phyloP scores from a whole-genome alignment of 305 asterid genomes.

The Fraxinus floribunda region DNA sequence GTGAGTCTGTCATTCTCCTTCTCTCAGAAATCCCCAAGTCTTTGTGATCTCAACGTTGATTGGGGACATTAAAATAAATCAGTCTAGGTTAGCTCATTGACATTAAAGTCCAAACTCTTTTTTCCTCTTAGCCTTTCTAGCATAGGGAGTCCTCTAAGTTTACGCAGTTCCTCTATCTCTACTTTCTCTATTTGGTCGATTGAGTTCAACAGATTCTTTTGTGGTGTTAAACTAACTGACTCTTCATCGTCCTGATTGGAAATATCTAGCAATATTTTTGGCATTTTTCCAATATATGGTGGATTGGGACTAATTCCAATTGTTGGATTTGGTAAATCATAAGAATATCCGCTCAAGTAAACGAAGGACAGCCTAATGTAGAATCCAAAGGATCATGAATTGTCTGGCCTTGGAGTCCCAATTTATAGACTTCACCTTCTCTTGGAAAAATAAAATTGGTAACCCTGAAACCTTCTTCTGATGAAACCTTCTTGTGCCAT shows the following conservation, averaged over 20 bases:
- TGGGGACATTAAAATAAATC: conserved; percentile 25
- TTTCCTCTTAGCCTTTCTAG: conserved; percentile 63
- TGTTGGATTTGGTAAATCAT: conserved; percentile 42
- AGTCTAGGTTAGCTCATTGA: conserved; percentile 53
- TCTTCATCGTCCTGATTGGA: conserved; percentile 42
- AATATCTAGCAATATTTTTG: conserved; percentile 60
- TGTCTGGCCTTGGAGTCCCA: conserved; percentile 38
- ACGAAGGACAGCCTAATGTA: conserved; percentile 49
- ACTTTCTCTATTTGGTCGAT: conserved; percentile 68
- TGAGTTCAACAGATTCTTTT: conserved; percentile 61
- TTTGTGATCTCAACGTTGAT: conserved; percentile 46
- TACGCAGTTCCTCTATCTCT: conserved; percentile 61
- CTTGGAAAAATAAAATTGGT: background rate
- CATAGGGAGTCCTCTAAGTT: conserved; percentile 60
- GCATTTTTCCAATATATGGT: conserved; percentile 50
- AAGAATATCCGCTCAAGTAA: conserved; percentile 50
- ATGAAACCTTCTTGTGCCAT: background rate
- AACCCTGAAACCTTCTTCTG: background rate
- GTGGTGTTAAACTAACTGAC: conserved; percentile 55
- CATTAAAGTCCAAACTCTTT: conserved; percentile 58
- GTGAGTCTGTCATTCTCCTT: conserved; percentile 29
- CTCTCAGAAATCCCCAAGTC: conserved; percentile 19
- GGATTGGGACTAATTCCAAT: conserved; percentile 28
- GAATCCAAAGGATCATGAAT: conserved; percentile 42
- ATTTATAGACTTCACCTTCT: conserved; percentile 48